Percentiles rank a stretch among this genome's conserved stretches.
These are phyloP conservation scores for Ceratobasidium sp. DNA, from an alignment of 1,284 basidiomycete species.

Conservation along the genomic window DNA sequence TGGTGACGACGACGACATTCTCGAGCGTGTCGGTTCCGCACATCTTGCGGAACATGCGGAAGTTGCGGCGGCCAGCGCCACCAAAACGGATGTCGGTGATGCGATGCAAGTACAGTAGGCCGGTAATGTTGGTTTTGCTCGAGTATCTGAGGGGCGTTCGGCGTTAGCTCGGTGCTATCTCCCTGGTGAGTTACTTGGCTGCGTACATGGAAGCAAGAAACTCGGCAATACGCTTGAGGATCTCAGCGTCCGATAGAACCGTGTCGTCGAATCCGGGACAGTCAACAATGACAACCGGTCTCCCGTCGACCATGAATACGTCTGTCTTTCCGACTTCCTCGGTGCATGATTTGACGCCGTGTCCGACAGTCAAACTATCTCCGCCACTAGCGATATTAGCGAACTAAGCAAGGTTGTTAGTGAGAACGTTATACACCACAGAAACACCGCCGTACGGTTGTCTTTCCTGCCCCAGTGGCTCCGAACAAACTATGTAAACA, in stretches of 20 bases:
- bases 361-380: constrained; percentile 50
- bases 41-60: constrained; percentile 63
- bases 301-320: constrained; percentile 1
- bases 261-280: constrained; percentile 60
- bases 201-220: constrained; percentile 52
- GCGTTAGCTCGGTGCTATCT: neutral
- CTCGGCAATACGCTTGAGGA: constrained; percentile 56
- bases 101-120: constrained; percentile 66
- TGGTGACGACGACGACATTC: constrained; percentile 64
- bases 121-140: constrained; percentile 56
- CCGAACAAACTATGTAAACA: constrained; percentile 9
- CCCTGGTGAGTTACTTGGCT: neutral
- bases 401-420: neutral
- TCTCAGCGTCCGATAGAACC: constrained; percentile 56
- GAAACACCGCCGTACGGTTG: neutral
- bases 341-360: constrained; percentile 56
- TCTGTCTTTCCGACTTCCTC: constrained; percentile 50
- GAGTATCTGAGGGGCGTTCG: constrained; percentile 6
- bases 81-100: constrained; percentile 65
- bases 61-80: constrained; percentile 64
- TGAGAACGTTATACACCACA: neutral
- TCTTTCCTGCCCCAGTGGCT: constrained; percentile 18
- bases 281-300: constrained; percentile 55
- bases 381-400: neutral
- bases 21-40: constrained; percentile 63